Evolutionary conservation across 106 monocot species (phyloP).

Genomic region (Allium fistulosum): DNA sequence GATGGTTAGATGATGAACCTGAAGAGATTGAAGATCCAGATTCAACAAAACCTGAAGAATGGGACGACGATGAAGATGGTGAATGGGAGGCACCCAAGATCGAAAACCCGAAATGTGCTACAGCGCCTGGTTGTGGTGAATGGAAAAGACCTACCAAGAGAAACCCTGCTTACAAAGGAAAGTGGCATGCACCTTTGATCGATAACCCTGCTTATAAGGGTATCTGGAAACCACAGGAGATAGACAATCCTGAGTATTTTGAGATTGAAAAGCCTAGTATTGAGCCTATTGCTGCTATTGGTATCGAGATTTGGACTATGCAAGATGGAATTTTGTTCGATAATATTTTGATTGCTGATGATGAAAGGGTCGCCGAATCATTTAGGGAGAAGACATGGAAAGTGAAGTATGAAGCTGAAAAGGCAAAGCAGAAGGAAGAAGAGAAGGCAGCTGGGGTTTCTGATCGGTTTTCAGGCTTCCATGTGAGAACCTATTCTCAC

Average conservation of each 20-base stretch:
- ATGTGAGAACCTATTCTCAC: constrained; percentile 15
- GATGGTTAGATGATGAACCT: constrained; percentile 78
- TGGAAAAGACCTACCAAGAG: constrained; percentile 66
- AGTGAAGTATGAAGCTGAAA: constrained; percentile 52
- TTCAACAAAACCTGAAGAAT: constrained; percentile 66
- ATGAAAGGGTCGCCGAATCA: constrained; percentile 46
- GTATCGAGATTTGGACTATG: constrained; percentile 84
- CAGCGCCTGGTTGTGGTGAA: constrained; percentile 66
- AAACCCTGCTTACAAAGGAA: constrained; percentile 76
- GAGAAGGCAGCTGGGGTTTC: constrained; percentile 30
- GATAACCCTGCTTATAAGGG: constrained; percentile 70
- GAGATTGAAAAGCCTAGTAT: constrained; percentile 56
- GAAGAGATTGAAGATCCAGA: constrained; percentile 83
- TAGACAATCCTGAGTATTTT: constrained; percentile 56
- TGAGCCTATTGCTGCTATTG: constrained; percentile 70
- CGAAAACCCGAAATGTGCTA: constrained; percentile 57
- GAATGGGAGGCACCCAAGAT: constrained; percentile 74
- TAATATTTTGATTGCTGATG: constrained; percentile 47
- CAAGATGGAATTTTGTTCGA: constrained; percentile 75
- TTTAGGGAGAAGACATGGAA: constrained; percentile 46
- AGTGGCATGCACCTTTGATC: constrained; percentile 64
- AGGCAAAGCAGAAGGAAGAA: constrained; percentile 60
- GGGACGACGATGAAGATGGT: constrained; percentile 82
- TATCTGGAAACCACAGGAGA: constrained; percentile 65
- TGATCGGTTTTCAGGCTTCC: constrained; percentile 42